Evolutionary conservation across 179 eudicot genomes (phyloP).

Genomic region (Pouteria campechiana): DNA sequence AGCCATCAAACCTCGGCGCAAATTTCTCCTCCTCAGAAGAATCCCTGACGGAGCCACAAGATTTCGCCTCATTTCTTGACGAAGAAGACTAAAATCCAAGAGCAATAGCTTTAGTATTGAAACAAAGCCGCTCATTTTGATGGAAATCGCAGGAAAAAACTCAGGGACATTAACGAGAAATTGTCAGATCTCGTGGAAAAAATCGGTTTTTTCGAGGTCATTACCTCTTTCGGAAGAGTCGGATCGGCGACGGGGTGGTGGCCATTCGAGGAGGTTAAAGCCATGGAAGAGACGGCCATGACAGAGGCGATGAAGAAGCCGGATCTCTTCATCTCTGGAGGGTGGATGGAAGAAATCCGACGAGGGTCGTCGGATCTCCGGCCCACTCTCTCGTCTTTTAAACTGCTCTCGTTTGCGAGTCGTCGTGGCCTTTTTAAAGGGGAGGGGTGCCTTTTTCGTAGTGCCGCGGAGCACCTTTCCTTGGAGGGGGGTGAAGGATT

Average conservation of each 20-base stretch:
- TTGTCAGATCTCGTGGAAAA: no score
- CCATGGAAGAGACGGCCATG: constrained; percentile 22
- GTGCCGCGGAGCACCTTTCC: no score
- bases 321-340: constrained; percentile 19
- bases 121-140: no score
- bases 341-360: constrained; percentile 17
- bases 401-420: no score
- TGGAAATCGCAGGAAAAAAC: no score
- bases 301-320: constrained; percentile 16
- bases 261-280: constrained; percentile 8
- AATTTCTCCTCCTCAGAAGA: constrained; percentile 25
- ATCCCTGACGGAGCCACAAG: not conserved
- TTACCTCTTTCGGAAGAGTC: constrained; percentile 3
- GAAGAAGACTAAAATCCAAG: no score
- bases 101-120: no score
- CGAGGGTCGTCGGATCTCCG: constrained; percentile 12
- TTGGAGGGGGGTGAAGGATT: no score
- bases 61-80: not conserved
- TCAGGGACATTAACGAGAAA: no score
- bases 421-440: no score
- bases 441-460: no score
- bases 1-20: constrained; percentile 47
- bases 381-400: not conserved
- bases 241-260: not conserved
- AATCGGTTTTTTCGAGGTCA: no score